Base-by-base conservation (phyloP, 225 moss, liverwort and hornwort species). In the Rhytidiadelphus loreus region DNA sequence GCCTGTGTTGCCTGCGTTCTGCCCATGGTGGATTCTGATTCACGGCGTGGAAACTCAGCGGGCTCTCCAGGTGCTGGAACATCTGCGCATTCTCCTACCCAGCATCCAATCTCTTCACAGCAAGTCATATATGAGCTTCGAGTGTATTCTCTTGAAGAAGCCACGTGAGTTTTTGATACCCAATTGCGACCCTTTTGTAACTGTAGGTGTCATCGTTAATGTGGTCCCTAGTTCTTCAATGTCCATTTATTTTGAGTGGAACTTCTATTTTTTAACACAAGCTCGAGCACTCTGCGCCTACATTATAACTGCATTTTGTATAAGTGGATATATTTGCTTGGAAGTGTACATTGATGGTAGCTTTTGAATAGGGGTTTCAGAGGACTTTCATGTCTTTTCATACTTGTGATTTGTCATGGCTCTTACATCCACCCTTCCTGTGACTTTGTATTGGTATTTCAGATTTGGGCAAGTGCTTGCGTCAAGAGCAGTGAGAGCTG, bases 101-200 rank as follows among this genome's bases (percentile, higher is more conserved):
- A 99, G 86, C 98, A 99, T 93, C 96, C 98, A 82, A 94, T 99
- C 77, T 95, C 96, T 52, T 91, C 96, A 22, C 98, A 97, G 88
- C 96, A 95, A 95, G 98, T 99, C 83, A 97, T 99, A 86, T 99
- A 97, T 89, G 98, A 99, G 87, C 97, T 99, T 86, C 97, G 98
- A 90, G 97, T 99, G 66, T 99, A 99, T 86, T 99, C 98, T 19
- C 95, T 99, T 75, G 98, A 99, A 93, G 98, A 99, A 90, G 94
- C 97, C 88, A 99, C 98, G 98, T 99, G 91, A 95, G 97, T 89
- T 86, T 85, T 66, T 75, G 28, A 35, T 82, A 57, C 73, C 71
- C 65, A 39, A 50, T 83, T 88, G 79, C 43, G 82, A 58, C 59
- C 44, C 21, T 70, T 66, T 86, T 81, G 70, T 84, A 69, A 16